Conservation (phyloP, 352 stramenopile species). For the Phytophthora chlamydospora region DNA sequence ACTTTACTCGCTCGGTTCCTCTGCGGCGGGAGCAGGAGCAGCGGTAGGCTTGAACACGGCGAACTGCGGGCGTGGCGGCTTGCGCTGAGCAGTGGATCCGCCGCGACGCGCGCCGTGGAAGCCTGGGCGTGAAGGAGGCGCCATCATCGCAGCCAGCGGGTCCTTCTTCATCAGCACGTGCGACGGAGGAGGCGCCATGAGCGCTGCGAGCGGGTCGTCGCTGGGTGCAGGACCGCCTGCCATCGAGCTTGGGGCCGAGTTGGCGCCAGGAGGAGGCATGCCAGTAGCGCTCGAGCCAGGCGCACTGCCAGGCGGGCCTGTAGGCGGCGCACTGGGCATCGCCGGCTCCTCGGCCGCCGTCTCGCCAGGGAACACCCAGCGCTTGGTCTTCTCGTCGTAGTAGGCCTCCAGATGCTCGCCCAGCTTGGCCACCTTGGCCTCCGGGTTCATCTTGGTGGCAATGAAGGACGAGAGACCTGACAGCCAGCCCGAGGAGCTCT, state of each 20-base stretch:
- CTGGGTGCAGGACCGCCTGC: slow-evolving; percentile 38
- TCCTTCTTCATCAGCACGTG: slow-evolving; percentile 87
- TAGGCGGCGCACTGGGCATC: slow-evolving; percentile 77
- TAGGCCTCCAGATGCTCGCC: slow-evolving; percentile 83
- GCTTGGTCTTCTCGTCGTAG: slow-evolving; percentile 82
- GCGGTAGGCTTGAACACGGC: slow-evolving; percentile 85
- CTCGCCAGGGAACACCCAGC: slow-evolving; percentile 90
- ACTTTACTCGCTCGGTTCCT: slow-evolving; percentile 36
- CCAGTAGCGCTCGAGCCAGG: slow-evolving; percentile 41
- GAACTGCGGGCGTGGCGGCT: slow-evolving; percentile 81
- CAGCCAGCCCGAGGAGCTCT: slow-evolving; percentile 57
- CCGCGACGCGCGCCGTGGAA: slow-evolving; percentile 39
- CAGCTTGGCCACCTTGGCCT: slow-evolving; percentile 83
- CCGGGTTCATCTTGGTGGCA: slow-evolving; percentile 80
- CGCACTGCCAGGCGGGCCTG: slow-evolving; percentile 59
- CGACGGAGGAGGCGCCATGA: slow-evolving; percentile 82
- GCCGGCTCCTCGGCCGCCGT: slow-evolving; percentile 59
- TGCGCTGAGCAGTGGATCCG: slow-evolving; percentile 42
- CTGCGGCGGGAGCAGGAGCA: slow-evolving; percentile 14
- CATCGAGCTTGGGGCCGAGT: slow-evolving; percentile 77
- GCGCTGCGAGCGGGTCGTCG: slow-evolving; percentile 71
- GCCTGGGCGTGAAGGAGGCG: slow-evolving; percentile 51
- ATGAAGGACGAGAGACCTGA: slow-evolving; percentile 73
- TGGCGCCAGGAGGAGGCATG: slow-evolving; percentile 47
- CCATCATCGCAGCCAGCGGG: slow-evolving; percentile 87